These are phyloP conservation scores for Stephania japonica DNA, from an alignment of 164 flowering plant genomes.

Conservation along the genomic window DNA sequence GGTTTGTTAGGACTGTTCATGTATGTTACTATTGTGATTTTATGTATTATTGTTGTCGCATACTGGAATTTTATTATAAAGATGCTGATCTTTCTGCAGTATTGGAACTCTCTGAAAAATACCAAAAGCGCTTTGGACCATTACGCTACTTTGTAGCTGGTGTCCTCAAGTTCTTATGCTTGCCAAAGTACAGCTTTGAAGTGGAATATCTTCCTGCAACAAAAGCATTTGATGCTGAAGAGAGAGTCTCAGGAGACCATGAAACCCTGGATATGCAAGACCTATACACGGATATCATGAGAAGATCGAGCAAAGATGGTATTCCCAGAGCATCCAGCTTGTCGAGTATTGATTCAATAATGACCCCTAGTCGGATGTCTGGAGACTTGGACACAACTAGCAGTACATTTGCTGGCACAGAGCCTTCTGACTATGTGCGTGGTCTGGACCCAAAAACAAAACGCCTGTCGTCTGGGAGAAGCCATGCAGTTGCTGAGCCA, in stretches of 20 bases:
- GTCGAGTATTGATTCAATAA: slow-evolving; percentile 96
- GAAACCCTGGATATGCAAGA: slow-evolving; percentile 71
- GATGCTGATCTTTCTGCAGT: slow-evolving; percentile 39
- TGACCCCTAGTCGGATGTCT: slow-evolving; percentile 87
- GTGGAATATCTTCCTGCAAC: slow-evolving; percentile 89
- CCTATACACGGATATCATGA: slow-evolving; percentile 79
- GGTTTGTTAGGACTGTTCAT: background rate
- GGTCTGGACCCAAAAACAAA: slow-evolving; percentile 86
- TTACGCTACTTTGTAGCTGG: slow-evolving; percentile 97
- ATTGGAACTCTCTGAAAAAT: slow-evolving; percentile 93
- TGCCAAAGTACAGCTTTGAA: slow-evolving; percentile 89
- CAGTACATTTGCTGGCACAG: slow-evolving; percentile 73
- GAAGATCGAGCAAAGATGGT: slow-evolving; percentile 66
- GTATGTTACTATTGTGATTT: background rate
- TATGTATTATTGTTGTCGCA: background rate
- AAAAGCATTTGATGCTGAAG: slow-evolving; percentile 37
- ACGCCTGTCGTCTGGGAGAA: slow-evolving; percentile 81
- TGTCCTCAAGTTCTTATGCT: slow-evolving; percentile 80
- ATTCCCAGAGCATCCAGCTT: slow-evolving; percentile 95
- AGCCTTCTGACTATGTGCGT: slow-evolving; percentile 95
- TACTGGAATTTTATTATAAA: background rate
- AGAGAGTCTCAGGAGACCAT: slow-evolving; percentile 33
- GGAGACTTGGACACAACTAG: slow-evolving; percentile 75
- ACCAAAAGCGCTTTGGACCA: slow-evolving; percentile 97
- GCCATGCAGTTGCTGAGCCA: slow-evolving; percentile 54